Evolutionary conservation across 805 yeast species (phyloP), one percentile per base, ranked within the genome.

Genomic region (Cyberlindnera japonica): DNA sequence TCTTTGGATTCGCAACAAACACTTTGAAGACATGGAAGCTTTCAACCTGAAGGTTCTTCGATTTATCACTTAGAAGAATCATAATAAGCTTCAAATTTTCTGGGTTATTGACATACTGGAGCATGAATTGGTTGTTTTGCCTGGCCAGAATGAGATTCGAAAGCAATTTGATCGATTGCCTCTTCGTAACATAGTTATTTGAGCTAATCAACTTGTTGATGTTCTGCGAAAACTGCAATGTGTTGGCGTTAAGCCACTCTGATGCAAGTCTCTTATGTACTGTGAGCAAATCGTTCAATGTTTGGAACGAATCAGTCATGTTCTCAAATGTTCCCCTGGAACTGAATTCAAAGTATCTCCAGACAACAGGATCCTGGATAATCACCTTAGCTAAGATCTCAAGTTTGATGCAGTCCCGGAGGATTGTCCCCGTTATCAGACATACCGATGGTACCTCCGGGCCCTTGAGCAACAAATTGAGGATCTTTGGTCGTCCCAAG

Each of bases 1-100:
- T 90, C 48, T 83, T 80, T 5, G 99, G 99, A 62, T 93, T 93
- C 5, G 96, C 98, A n/a, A 89, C 89, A 63, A 93, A 88, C 28
- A 90, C 84, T 64, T 91, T 93, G 68, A 93, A 91, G 27, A 91
- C 83, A 50, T 93, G 90, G 58, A 93, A 93, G 4, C 95, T 89
- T 61, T 93, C 98, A 40, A 78, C 63, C 59, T 90, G 96, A 43
- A 93, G 73, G 61, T 90, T 90, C 57, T 83, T 85, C 48, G 95
- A 87, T 63, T 83, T 85, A 61, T 91, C 97, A 44, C 93, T 81
- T 48, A 93, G 67, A 45, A 89, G 63, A 26, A 83, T 73, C 99
- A 93, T 93, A 20, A 87, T 75, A 40, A 89, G 64, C 61, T 91
- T 93, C 55, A 93, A 67, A 59, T 89, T 89, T 38, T 82, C 88